Evolutionary conservation across 2,329 filamentous ascomycete genomes (phyloP).

Genomic region (Microsporum canis): DNA sequence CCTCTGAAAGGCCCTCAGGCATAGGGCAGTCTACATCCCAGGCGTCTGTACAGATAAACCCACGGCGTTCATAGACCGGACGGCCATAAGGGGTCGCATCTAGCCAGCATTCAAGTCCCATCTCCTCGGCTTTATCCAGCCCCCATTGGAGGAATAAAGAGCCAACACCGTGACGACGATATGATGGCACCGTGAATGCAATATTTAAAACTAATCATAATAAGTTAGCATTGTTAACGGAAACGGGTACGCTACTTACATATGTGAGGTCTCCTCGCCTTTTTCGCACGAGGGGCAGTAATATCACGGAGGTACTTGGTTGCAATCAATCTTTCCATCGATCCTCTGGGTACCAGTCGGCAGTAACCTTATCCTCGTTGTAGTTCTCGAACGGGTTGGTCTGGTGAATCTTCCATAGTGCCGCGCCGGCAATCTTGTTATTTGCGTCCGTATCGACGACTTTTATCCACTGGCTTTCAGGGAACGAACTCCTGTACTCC

Average conservation of each 20-base stretch:
- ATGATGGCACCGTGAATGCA: constrained; percentile 19
- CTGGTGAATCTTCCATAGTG: constrained; percentile 23
- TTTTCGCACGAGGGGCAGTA: constrained; percentile 13
- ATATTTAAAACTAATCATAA: constrained; percentile 16
- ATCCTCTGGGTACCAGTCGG: constrained; percentile 25
- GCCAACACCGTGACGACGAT: constrained; percentile 19
- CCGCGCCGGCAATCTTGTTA: constrained; percentile 20
- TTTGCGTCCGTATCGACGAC: constrained; percentile 22
- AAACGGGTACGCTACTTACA: constrained; percentile 11
- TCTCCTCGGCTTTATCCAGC: constrained; percentile 17
- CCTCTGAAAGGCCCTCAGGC: constrained; percentile 9
- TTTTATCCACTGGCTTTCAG: constrained; percentile 23
- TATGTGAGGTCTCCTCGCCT: constrained; percentile 16
- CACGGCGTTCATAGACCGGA: constrained; percentile 13
- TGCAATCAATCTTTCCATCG: constrained; percentile 14
- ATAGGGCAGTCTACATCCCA: constrained; percentile 5
- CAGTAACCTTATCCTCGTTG: constrained; percentile 6
- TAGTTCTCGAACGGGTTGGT: constrained; percentile 21
- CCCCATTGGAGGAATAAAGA: constrained; percentile 21
- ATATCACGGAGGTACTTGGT: constrained; percentile 15
- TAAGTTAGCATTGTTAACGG: not conserved
- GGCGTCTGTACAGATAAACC: constrained; percentile 10
- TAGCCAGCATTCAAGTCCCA: constrained; percentile 19
- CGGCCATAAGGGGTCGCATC: constrained; percentile 16
- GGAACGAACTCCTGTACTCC: constrained; percentile 19